Evolutionary conservation across 805 yeast species (phyloP), one percentile per base, ranked within the genome.

Genomic region (Wickerhamomyces subpelliculosus): DNA sequence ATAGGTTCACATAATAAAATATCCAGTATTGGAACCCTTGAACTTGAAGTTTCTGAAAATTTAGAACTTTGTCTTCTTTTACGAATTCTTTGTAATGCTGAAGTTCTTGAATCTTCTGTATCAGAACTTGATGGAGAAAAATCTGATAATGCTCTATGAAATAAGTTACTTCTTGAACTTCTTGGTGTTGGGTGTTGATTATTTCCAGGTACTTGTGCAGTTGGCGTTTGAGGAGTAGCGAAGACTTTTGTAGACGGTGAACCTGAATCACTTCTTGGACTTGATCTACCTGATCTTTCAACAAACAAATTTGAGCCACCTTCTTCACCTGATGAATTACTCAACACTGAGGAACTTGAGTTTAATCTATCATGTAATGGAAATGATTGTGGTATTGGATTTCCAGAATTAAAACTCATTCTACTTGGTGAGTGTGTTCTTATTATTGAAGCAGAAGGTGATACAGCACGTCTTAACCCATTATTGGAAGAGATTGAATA

Each of bases 1-100:
- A 85, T 84, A 2, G 93, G 87, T 51, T 87, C 96, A 59, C 96
- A 88, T 12, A 87, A 65, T 33, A 90, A 64, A 5, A 88, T 79
- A 55, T 85, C 89, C 47, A 84, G 58, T 3, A 57, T 49, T 26
- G 67, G 69, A 1, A 54, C 26, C 17, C 43, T 42, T 2, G 38
- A 43, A 8, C 38, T 31, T 2, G 48, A 44, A 4, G 37, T 29
- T n/a, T 55, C 56, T 1, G 59, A 49, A 43, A 51, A 46, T 40
- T 48, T 61, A 8, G 78, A 61, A 34, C 77, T 68, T 49, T 73
- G 75, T 38, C 84, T 60, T 42, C 85, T 64, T 41, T 68, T 71
- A 28, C 70, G 70, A 2, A 77, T 70, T 37, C 82, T 56, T 40
- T 70, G 49, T 18, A 78, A 56, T 0, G 83, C 81, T 2, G 72